These are phyloP conservation scores for Apiotrichum mycotoxinovorans DNA, from an alignment of 1,284 basidiomycete genomes.

Conservation along the genomic window DNA sequence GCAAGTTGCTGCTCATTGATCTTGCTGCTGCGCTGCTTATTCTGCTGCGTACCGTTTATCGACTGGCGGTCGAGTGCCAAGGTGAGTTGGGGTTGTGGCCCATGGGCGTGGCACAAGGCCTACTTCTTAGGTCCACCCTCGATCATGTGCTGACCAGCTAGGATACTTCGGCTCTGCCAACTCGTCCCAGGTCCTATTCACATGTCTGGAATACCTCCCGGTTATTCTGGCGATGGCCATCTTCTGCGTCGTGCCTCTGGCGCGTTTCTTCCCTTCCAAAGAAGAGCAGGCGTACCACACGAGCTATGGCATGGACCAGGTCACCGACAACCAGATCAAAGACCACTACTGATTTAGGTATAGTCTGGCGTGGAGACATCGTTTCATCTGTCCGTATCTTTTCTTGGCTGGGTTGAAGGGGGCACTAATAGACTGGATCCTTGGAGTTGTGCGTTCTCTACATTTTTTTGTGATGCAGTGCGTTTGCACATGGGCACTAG, in stretches of 20 bases:
- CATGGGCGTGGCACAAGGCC: neutral
- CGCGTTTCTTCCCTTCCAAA: conserved; percentile 12
- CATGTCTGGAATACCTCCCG: conserved; percentile 47
- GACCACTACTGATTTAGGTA: neutral
- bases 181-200: conserved; percentile 46
- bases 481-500: too few species aligned
- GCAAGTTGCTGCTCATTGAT: conserved; percentile 6
- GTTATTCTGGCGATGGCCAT: conserved; percentile 45
- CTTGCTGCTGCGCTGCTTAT: conserved; percentile 20
- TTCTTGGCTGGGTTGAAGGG: too few species aligned
- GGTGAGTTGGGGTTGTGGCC: conserved; percentile 25
- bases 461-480: too few species aligned
- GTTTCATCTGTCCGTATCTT: too few species aligned
- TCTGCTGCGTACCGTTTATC: conserved; percentile 48
- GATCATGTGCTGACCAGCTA: neutral
- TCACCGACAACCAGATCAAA: neutral
- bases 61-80: conserved; percentile 51
- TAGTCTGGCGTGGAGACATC: too few species aligned
- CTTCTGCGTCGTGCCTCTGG: conserved; percentile 31
- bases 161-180: conserved; percentile 46
- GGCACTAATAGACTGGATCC: too few species aligned
- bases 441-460: too few species aligned
- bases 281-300: neutral
- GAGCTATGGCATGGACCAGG: neutral
- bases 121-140: neutral